phyloP scores from a whole-genome alignment of 176 grass and related monocot species.

The Chrysopogon serrulatus region DNA sequence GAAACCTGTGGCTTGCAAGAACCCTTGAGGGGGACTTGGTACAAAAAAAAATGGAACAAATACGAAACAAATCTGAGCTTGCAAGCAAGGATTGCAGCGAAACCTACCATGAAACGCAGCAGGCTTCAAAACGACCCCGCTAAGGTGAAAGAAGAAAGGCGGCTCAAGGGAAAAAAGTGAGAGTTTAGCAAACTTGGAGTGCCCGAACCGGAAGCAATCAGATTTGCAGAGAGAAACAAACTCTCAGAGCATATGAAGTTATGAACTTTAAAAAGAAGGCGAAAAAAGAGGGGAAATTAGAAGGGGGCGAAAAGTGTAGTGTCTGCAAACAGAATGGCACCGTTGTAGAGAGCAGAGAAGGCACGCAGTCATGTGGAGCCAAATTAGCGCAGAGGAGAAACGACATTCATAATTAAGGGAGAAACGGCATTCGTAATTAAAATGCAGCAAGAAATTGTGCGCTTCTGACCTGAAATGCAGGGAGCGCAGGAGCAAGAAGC shows the following conservation, averaged over 20 bases:
- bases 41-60: not conserved
- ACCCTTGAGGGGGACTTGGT: not conserved
- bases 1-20: not conserved
- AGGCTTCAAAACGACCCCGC: not conserved
- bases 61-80: constrained; percentile 16
- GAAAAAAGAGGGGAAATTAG: not conserved
- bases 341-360: not conserved
- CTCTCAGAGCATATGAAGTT: not conserved
- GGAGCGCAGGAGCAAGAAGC: not conserved
- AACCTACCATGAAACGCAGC: not conserved
- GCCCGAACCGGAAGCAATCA: not conserved
- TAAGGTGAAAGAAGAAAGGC: not conserved
- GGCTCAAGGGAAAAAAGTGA: not conserved
- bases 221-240: not conserved
- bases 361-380: not conserved
- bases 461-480: constrained; percentile 10
- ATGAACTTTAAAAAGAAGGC: not conserved
- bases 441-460: not conserved
- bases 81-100: not conserved
- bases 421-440: too few relatives aligned
- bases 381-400: not conserved
- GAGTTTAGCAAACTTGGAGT: not conserved
- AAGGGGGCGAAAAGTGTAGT: too few relatives aligned
- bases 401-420: not conserved
- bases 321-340: not conserved